Percentiles rank a stretch among this genome's conserved stretches.
Evolutionary conservation across 257 asterid species (phyloP).

Genomic region (Solanum boliviense): DNA sequence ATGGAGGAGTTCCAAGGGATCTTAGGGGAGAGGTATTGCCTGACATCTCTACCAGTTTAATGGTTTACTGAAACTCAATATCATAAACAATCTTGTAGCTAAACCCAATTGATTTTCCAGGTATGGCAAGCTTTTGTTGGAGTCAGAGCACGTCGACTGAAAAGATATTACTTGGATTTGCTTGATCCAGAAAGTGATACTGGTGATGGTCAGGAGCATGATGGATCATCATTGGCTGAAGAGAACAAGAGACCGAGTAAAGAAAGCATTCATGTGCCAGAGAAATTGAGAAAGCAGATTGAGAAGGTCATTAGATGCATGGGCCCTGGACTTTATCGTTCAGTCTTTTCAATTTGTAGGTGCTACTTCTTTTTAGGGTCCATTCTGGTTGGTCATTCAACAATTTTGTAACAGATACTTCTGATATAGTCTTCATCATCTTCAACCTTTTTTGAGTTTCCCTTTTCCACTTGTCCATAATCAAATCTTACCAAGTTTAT

Average conservation of each 20-base stretch:
- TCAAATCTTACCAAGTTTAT: background rate
- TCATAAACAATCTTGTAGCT: background rate
- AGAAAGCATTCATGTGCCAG: slow-evolving; percentile 41
- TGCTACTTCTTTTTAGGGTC: slow-evolving; percentile 92
- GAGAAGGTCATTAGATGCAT: slow-evolving; percentile 99
- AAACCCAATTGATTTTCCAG: slow-evolving; percentile 35
- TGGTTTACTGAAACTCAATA: background rate
- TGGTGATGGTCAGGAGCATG: slow-evolving; percentile 26
- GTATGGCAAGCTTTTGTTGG: slow-evolving; percentile 97
- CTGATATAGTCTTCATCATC: slow-evolving; percentile 10
- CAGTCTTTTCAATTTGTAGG: slow-evolving; percentile 82
- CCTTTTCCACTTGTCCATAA: background rate
- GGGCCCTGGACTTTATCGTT: slow-evolving; percentile 90
- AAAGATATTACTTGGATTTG: slow-evolving; percentile 68
- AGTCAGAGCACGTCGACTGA: slow-evolving; percentile 67
- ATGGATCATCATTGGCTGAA: slow-evolving; percentile 18
- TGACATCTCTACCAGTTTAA: background rate
- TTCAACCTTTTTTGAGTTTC: slow-evolving; percentile 1
- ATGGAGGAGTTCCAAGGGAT: slow-evolving; percentile 85
- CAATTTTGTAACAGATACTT: slow-evolving; percentile 15
- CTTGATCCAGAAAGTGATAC: slow-evolving; percentile 38
- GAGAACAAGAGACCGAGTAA: slow-evolving; percentile 12
- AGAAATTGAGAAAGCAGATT: slow-evolving; percentile 85
- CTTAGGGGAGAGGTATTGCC: slow-evolving; percentile 81
- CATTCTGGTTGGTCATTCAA: slow-evolving; percentile 46